Conservation (phyloP, 495 filamentous ascomycete genomes). For the Parathielavia appendiculata region DNA sequence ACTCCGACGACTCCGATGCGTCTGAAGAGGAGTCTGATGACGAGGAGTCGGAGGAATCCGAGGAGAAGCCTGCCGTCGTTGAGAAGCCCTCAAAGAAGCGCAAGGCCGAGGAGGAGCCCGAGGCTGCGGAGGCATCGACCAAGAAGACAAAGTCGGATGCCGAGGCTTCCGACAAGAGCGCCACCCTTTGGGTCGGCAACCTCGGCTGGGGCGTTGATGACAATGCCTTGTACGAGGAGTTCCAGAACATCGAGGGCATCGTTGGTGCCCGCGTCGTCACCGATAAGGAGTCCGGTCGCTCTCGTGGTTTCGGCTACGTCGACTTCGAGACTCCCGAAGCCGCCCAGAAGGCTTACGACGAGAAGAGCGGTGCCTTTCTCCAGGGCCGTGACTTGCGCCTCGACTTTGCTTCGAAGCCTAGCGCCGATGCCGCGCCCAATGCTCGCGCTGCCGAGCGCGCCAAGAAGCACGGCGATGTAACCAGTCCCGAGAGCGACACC, state of each 20-base stretch:
- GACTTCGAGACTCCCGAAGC: constrained; percentile 69
- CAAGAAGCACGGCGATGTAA: constrained; percentile 66
- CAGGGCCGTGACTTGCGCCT: constrained; percentile 85
- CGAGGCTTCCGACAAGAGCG: constrained; percentile 45
- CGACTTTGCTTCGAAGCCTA: constrained; percentile 75
- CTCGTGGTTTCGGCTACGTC: constrained; percentile 95
- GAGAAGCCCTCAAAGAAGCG: constrained; percentile 47
- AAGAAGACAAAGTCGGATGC: constrained; percentile 82
- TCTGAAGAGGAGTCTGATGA: constrained; percentile 33
- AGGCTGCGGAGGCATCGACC: constrained; percentile 40
- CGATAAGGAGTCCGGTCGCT: constrained; percentile 75
- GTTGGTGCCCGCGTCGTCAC: constrained; percentile 72
- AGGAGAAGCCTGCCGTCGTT: constrained; percentile 40
- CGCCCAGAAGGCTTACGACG: constrained; percentile 71
- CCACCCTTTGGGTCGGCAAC: constrained; percentile 82
- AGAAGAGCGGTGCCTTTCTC: constrained; percentile 72
- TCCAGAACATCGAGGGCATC: constrained; percentile 76
- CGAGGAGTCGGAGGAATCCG: constrained; percentile 43
- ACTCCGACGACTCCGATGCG: constrained; percentile 18
- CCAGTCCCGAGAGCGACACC: constrained; percentile 74
- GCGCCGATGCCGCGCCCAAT: constrained; percentile 46
- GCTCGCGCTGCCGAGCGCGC: constrained; percentile 65
- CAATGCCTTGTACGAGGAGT: constrained; percentile 80
- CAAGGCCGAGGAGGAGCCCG: constrained; percentile 57
- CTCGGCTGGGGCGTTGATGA: constrained; percentile 95